Base-by-base conservation (phyloP, 768 basidiomycete genomes). In the Leucosporidium scottii region DNA sequence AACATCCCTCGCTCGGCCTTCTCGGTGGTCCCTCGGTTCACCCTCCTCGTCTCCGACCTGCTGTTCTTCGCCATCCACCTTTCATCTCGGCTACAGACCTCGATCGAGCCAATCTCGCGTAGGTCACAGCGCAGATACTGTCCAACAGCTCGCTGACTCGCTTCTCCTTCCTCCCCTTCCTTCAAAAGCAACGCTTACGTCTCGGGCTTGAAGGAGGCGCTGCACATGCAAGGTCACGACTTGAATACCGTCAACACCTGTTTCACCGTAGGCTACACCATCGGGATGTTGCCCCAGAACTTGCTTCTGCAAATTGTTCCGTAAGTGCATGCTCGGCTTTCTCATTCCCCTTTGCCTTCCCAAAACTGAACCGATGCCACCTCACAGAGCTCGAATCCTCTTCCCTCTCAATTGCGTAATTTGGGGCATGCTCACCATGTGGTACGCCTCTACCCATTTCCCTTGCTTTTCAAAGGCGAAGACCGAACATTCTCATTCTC, bases 151-250 rank as follows among this genome's bases (percentile, higher is more conserved):
- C 59, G 61, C 70, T 9, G 28, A 23, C 2, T 17, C n/a, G 0
- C 23, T 20, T n/a, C n/a, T n/a, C n/a, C n/a, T n/a, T n/a, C n/a
- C n/a, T n/a, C n/a, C n/a, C n/a, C n/a, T n/a, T n/a, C 50, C 23
- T 17, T 27, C 15, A 7, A 25, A 61, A 62, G 54, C 71, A 89
- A 89, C 77, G 87, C 87, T 17, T 88, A 87, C 76, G 85, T 87
- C n/a, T 87, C 86, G 7, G 87, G 87, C 9, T 87, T 90, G 87
- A 85, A 82, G 68, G 85, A 88, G 76, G 87, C 87, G 27, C 80
- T 89, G 48, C 72, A 82, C 64, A 86, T 88, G 85, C 76, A 80
- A 53, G 86, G 86, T 49, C 85, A 82, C 50, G 81, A 88, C 57
- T 84, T 84, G 74, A 87, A 88, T 73, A 83, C 84, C 60, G 66